Base-by-base conservation (phyloP, 2,329 filamentous ascomycete genomes). In the Colletotrichum sp. region DNA sequence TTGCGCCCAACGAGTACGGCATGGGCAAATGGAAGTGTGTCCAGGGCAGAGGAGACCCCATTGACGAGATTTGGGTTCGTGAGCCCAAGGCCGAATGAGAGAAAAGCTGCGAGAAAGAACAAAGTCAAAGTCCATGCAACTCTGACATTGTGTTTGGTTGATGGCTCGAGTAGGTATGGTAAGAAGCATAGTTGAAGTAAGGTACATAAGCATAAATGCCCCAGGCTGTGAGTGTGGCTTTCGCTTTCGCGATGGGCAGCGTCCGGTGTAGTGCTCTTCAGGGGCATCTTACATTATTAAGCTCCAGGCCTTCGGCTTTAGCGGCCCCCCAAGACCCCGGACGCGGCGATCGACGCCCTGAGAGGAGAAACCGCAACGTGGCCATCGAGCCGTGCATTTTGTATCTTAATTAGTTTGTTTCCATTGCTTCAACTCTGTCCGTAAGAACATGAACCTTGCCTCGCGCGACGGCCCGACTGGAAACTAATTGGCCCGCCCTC, bases 1-100 rank as follows among this genome's bases (percentile, higher is more conserved):
- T 79, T 10, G 94, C 94, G 2, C 92, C 93, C 0, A 80, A 88
- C 8, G 84, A 91, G 32, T 84, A 89, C 73, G 94, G 94, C 0
- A 95, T 93, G 67, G 95, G 94, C 0, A 89, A 94, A 16, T 96
- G 95, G 95, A 87, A 89, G 6, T 91, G 93, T 69, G 86, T 92
- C 4, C 87, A 87, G n/a, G 88, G 93, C 30, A 85, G 90, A 58
- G 94, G 93, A 0, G 92, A 95, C 82, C 86, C 89, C 0, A 86
- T 96, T n/a, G 91, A 92, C 0, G 94, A 95, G 84, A 88, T 93
- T 16, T 94, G 92, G 87, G 84, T 91, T 56, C 89, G 86, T 77
- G 86, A 84, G 61, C 34, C 36, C 13, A 69, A 72, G 48, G 13
- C 24, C 24, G 26, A 71, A 26, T 71, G 62, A 13, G 32, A 43